Base-by-base conservation (phyloP, 2,329 filamentous ascomycete genomes). In the Thelonectria rubi region DNA sequence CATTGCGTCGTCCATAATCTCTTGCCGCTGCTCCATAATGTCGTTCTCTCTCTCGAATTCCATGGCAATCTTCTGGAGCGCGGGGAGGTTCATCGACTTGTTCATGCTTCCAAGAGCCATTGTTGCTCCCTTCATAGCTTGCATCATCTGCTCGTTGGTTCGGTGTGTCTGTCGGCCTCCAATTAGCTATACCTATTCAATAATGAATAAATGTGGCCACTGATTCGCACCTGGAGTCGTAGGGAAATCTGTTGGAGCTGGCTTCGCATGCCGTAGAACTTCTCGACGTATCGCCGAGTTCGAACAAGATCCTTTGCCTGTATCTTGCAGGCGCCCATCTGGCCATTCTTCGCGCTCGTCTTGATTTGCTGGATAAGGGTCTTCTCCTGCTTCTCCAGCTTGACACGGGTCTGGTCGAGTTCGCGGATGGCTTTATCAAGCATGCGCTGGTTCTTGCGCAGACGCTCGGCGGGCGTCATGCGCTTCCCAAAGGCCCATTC, bases 401-500 rank as follows among this genome's bases (percentile, higher is more conserved):
- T 99, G 67, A 94, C 89, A 60, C 95, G 87, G 77, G 97, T 94
- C 65, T 97, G 91, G 75, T 99, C 95, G 55, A 99, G 87, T 78
- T 99, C 95, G 70, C 95, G 89, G 74, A 98, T 95, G 11, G 95
- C 97, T 83, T 97, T 97, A 80, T 99, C 95, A 66, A 99, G 89
- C 69, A 95, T 93, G 72, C 95, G 88, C 81, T 98, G 95, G 79
- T 99, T 97, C 84, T 94, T 94, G 78, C 92, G 89, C 77, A 94
- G 84, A 77, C 92, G 90, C 85, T 95, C 91, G 21, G 93, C 93
- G 4, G 95, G 94, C 84, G 95, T 99, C 87, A 98, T 96, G 79
- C 95, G 95, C 87, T 97, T 98, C 69, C 95, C 95, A 76, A 99
- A 99, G 40, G 94, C 94, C 94, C 95, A 99, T 87, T 99, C 95